Evolutionary conservation across 2,329 filamentous ascomycete species (phyloP).

Genomic region (Diaporthe eres): DNA sequence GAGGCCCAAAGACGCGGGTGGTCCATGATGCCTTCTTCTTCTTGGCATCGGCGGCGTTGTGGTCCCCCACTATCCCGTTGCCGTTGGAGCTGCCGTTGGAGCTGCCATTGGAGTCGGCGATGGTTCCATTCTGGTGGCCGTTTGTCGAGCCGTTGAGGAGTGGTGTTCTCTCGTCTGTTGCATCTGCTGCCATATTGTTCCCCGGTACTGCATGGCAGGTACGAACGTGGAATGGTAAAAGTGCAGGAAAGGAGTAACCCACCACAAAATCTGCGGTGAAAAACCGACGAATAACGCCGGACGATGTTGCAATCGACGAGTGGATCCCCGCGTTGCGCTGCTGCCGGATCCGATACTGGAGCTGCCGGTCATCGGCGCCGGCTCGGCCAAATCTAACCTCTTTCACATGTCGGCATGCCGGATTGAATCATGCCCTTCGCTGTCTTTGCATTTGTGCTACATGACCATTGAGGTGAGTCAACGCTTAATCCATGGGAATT

Average conservation of each 20-base stretch:
- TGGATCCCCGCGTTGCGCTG: slow-evolving; percentile 20
- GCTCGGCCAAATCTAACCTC: slow-evolving; percentile 11
- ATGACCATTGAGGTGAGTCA: background rate
- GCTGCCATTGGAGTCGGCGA: slow-evolving; percentile 1
- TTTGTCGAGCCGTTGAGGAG: slow-evolving; percentile 37
- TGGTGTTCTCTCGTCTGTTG: slow-evolving; percentile 40
- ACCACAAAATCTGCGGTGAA: slow-evolving; percentile 14
- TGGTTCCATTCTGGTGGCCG: slow-evolving; percentile 22
- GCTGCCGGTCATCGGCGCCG: slow-evolving; percentile 29
- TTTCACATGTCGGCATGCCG: background rate
- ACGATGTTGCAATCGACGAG: slow-evolving; percentile 14
- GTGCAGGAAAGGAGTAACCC: background rate
- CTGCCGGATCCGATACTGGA: slow-evolving; percentile 19
- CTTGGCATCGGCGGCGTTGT: slow-evolving; percentile 3
- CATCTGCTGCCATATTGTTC: slow-evolving; percentile 32
- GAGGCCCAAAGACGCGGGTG: slow-evolving; percentile 39
- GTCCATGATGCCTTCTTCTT: slow-evolving; percentile 37
- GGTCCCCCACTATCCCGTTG: background rate
- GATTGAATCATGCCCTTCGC: background rate
- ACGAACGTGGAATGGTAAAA: background rate
- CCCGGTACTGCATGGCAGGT: background rate
- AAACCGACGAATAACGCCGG: slow-evolving; percentile 33
- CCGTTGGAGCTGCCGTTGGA: background rate
- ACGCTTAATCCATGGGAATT: background rate
- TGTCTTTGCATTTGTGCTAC: background rate